A percentile compares a stretch with the other conserved stretches of the same genome.
Evolutionary conservation across 2,329 filamentous ascomycete genomes (phyloP).

Genomic region (Metarhizium anisopliae): DNA sequence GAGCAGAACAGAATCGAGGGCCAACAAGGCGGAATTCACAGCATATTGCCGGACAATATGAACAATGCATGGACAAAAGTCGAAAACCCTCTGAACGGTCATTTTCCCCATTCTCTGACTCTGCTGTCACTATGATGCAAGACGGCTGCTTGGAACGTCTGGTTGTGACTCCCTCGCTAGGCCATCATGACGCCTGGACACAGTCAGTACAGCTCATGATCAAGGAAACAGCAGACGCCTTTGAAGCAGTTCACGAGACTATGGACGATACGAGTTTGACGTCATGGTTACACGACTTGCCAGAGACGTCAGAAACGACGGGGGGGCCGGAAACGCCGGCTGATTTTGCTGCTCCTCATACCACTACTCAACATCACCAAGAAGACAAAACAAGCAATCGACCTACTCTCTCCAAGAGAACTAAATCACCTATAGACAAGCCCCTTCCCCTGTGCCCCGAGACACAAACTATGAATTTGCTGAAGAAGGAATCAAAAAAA

Average conservation of each 20-base stretch:
- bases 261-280: conserved; percentile 27
- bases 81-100: background rate
- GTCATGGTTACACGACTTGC: conserved; percentile 13
- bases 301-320: conserved; percentile 6
- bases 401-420: background rate
- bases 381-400: background rate
- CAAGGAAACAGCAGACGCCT: conserved; percentile 40
- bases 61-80: background rate
- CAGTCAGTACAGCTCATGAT: conserved; percentile 36
- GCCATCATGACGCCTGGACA: conserved; percentile 16
- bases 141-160: conserved; percentile 3
- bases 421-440: conserved; percentile 1
- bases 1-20: background rate
- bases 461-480: conserved; percentile 6
- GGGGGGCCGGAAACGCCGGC: background rate
- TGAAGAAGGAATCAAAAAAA: background rate
- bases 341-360: background rate
- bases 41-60: background rate
- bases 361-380: background rate
- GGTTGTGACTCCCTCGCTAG: background rate
- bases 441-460: conserved; percentile 13
- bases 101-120: conserved; percentile 4
- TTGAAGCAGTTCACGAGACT: conserved; percentile 33
- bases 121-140: background rate
- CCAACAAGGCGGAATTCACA: background rate